phyloP scores from a whole-genome alignment of 2,329 filamentous ascomycete genomes.

The Colletotrichum godetiae region DNA sequence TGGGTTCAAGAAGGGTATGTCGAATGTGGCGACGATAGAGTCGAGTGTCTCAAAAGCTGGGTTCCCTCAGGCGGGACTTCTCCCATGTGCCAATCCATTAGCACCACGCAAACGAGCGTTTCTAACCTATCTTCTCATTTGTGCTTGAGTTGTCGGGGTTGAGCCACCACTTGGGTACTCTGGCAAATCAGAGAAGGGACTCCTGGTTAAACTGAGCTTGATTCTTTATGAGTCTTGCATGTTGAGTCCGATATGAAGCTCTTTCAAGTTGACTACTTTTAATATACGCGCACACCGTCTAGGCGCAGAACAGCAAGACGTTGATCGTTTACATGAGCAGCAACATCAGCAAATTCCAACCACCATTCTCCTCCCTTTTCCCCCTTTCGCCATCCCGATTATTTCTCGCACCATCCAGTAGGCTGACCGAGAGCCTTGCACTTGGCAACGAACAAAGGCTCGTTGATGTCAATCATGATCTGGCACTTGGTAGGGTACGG shows the following conservation, averaged over 20 bases:
- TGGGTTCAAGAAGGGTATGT: background rate
- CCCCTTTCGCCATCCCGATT: background rate
- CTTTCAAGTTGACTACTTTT: background rate
- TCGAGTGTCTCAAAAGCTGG: background rate
- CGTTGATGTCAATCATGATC: slow-evolving; percentile 15
- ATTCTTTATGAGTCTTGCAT: background rate
- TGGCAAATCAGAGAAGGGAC: background rate
- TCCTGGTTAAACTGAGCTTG: no score
- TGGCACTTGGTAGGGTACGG: slow-evolving; percentile 13
- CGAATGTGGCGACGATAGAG: background rate
- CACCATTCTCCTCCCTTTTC: no score
- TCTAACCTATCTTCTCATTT: no score
- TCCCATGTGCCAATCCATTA: no score
- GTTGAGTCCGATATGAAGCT: background rate
- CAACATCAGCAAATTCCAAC: background rate
- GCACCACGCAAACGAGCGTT: no score
- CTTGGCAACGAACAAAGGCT: slow-evolving; percentile 9
- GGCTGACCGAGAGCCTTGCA: slow-evolving; percentile 11
- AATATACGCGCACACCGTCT: background rate
- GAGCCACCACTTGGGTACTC: accelerated
- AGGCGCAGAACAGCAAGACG: background rate
- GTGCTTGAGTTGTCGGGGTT: background rate
- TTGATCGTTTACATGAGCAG: background rate
- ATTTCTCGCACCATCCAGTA: slow-evolving; percentile 8
- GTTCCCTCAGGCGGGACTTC: no score